Evolutionary conservation across 345 rosid species (phyloP), one percentile per base, ranked within the genome.

Genomic region (Corchorus capsularis): DNA sequence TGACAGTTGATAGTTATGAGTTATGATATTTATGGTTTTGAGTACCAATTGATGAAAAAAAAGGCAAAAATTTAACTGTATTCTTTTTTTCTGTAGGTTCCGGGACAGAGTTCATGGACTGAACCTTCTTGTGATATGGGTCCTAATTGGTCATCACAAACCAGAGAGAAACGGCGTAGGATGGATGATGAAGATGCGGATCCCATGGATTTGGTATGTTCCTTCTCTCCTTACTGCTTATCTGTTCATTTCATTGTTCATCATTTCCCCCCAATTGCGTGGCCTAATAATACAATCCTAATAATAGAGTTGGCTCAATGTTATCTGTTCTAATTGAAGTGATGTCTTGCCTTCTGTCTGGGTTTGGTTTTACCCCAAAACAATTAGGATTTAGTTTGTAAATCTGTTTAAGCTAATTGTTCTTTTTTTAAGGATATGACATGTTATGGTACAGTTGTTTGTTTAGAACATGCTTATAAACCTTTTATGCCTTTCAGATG

Each of bases 71-170:
- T 45, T 6, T 6, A 17, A 14, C 59, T 10, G 1, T 53, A 43
- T 52, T 49, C 8, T 20, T 74, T 20, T 74, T 27, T n/a, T 27
- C 50, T 72, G 66, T 56, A 96, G 99, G 92, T 89, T n/a, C 99
- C 96, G 0, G 96, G 99, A 52, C 87, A 80, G 73, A 96, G 85
- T 86, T 77, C 83, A 4, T 96, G 98, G 98, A 87, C 96, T 72
- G 87, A 92, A 75, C 72, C 83, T 79, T 78, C 84, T 63, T 80
- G 84, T 54, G 84, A 83, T 54, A 80, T 61, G 66, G 79, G 57
- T 19, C 61, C 66, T 57, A 79, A 77, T 55, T 69, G 37, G 77
- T 82, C 80, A 39, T 78, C 86, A 32, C 85, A 78, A 61, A 91
- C 82, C 15, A 78, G 94, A 77, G 97, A 92, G 77, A 96, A 96